These are phyloP conservation scores for Colletotrichum chlorophyti DNA, from an alignment of 2,329 filamentous ascomycete genomes.

Conservation along the genomic window DNA sequence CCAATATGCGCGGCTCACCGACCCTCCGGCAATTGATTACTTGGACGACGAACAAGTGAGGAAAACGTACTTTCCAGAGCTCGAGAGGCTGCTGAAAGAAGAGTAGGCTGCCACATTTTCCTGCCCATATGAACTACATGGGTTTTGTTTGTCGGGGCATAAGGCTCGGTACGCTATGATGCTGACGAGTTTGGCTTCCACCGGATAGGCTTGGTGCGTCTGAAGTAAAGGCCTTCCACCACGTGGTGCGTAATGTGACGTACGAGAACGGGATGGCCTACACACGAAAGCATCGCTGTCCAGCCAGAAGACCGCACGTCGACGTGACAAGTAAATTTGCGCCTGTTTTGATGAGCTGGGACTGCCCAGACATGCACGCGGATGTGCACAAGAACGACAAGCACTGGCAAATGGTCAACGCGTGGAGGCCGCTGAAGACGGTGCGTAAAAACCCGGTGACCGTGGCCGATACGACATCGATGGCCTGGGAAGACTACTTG, in stretches of 20 bases:
- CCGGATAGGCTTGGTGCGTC: not conserved
- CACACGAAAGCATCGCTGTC: constrained; percentile 10
- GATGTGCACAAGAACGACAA: not conserved
- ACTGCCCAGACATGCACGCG: constrained; percentile 9
- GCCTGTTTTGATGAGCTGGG: constrained; percentile 10
- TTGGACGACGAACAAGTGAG: constrained; percentile 1
- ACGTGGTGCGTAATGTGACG: constrained; percentile 4
- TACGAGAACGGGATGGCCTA: constrained; percentile 3
- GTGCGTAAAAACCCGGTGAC: constrained; percentile 9
- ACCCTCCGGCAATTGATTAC: not conserved
- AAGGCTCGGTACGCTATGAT: not conserved
- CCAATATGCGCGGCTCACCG: not conserved
- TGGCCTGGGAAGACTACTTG: constrained; percentile 15
- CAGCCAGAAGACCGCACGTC: constrained; percentile 6
- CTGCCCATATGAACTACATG: not conserved
- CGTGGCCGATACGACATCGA: not conserved
- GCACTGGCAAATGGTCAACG: constrained; percentile 18
- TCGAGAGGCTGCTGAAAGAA: not conserved
- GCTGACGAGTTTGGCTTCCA: not conserved
- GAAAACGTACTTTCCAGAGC: not conserved
- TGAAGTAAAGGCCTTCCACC: constrained; percentile 7
- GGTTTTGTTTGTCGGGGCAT: not conserved
- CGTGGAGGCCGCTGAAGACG: constrained; percentile 8
- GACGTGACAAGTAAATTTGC: constrained; percentile 10
- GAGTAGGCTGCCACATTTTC: not conserved